Conservation (phyloP, 495 filamentous ascomycete species). For the Annulohypoxylon bovei region DNA sequence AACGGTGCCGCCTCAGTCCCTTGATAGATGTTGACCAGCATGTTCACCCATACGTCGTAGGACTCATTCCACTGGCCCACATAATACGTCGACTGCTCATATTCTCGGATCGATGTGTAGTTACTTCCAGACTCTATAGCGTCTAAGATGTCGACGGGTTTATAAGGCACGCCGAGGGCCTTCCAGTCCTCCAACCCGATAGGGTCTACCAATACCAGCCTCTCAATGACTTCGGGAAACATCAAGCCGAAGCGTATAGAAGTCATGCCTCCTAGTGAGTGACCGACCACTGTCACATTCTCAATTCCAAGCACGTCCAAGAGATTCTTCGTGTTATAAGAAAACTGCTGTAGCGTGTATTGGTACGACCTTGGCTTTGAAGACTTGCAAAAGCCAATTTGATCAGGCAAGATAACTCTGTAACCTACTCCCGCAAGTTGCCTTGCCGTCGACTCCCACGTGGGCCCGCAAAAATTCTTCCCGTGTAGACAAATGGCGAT, state of each 20-base stretch:
- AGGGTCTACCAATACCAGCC: conserved; percentile 51
- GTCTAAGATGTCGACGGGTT: conserved; percentile 44
- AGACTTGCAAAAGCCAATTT: conserved; percentile 62
- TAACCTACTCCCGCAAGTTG: conserved; percentile 50
- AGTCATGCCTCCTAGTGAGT: conserved; percentile 61
- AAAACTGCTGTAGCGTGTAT: conserved; percentile 55
- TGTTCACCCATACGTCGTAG: conserved; percentile 59
- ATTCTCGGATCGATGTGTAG: conserved; percentile 50
- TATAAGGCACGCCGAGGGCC: conserved; percentile 55
- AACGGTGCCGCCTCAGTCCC: conserved; percentile 48
- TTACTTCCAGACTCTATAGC: conserved; percentile 45
- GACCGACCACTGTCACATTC: conserved; percentile 55
- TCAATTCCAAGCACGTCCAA: conserved; percentile 44
- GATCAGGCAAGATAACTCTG: conserved; percentile 57
- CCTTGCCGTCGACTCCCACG: conserved; percentile 52
- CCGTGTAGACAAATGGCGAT: conserved; percentile 56
- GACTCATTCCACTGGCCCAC: conserved; percentile 47
- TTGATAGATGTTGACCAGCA: conserved; percentile 56
- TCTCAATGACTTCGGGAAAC: conserved; percentile 47
- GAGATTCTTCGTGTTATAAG: conserved; percentile 53
- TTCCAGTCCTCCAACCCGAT: conserved; percentile 59
- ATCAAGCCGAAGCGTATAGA: conserved; percentile 55
- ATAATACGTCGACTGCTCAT: conserved; percentile 59
- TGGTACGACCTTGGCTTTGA: conserved; percentile 55
- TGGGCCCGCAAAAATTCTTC: conserved; percentile 58